A percentile compares a stretch with the other conserved stretches of the same genome.
phyloP scores from a whole-genome alignment of 1,284 basidiomycete species.

The Waitea zeae region DNA sequence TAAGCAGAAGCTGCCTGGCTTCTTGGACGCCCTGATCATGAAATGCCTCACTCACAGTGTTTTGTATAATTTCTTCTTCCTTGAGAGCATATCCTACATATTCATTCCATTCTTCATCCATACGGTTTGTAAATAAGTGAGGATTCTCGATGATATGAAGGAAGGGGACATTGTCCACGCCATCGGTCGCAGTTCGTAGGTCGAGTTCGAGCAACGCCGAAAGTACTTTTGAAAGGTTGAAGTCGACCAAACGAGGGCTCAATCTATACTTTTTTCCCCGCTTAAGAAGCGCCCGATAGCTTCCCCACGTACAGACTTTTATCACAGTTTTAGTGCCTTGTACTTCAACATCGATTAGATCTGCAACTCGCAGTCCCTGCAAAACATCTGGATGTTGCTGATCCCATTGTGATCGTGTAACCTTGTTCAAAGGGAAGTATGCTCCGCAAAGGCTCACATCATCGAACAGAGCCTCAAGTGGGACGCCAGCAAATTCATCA shows the following conservation, averaged over 20 bases:
- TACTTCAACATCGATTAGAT: constrained; percentile 16
- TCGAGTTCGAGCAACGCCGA: constrained; percentile 26
- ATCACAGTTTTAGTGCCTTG: constrained; percentile 16
- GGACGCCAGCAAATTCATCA: constrained; percentile 15
- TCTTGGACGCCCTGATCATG: constrained; percentile 13
- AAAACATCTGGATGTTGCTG: constrained; percentile 19
- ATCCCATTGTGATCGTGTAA: constrained; percentile 19
- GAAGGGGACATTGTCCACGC: constrained; percentile 13
- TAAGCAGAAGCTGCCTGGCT: constrained; percentile 21
- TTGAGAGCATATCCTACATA: too few relatives aligned
- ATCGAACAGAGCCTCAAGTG: constrained; percentile 27
- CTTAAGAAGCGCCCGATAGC: constrained; percentile 11
- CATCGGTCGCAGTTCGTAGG: constrained; percentile 9
- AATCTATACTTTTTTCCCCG: constrained; percentile 20
- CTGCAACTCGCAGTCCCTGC: constrained; percentile 19
- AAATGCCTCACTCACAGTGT: too few relatives aligned
- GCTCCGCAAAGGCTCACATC: constrained; percentile 24
- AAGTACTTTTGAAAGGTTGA: constrained; percentile 27
- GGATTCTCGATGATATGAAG: constrained; percentile 24
- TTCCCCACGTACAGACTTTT: constrained; percentile 19
- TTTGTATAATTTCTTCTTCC: too few relatives aligned
- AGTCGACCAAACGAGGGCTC: constrained; percentile 29
- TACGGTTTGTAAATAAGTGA: constrained; percentile 19
- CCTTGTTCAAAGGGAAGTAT: constrained; percentile 22
- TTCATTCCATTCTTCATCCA: too few relatives aligned